Percentiles rank a stretch among this genome's conserved stretches.
phyloP scores from a whole-genome alignment of 139 green algal species.

The Zygnema circumcarinatum region DNA sequence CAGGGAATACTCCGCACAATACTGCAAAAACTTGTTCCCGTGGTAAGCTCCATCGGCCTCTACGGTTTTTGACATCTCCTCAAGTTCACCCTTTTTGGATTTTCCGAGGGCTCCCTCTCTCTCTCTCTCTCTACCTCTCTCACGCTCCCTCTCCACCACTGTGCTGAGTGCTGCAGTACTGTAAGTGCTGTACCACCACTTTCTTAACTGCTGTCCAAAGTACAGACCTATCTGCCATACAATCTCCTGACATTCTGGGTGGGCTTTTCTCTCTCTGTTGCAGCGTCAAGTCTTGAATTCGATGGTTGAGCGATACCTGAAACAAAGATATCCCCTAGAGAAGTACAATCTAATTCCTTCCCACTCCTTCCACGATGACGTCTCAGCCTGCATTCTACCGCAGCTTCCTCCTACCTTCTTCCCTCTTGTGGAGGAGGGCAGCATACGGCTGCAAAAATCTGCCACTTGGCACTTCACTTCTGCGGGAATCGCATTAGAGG shows the following conservation, averaged over 20 bases:
- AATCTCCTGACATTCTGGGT: too few species aligned
- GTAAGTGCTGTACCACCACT: too few species aligned
- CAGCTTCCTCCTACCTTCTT: constrained; percentile 14
- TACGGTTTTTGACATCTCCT: neutral
- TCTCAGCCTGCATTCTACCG: constrained; percentile 5
- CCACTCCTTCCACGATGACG: constrained; percentile 14
- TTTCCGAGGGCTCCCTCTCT: too few species aligned
- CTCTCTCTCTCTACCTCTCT: too few species aligned
- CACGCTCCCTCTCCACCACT: too few species aligned
- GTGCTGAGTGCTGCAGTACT: too few species aligned
- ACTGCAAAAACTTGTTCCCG: constrained; percentile 5
- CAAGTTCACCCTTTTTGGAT: too few species aligned
- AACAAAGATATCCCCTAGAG: neutral
- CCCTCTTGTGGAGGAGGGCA: constrained; percentile 9
- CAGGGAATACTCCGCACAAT: neutral
- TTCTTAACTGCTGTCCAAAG: too few species aligned
- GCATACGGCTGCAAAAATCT: constrained; percentile 8
- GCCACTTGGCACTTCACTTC: constrained; percentile 19
- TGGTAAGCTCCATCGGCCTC: constrained; percentile 1
- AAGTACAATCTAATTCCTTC: constrained; percentile 7
- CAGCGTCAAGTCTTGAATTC: neutral
- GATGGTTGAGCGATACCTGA: constrained; percentile 13
- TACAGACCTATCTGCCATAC: too few species aligned
- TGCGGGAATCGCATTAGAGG: neutral
- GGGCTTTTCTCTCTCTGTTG: too few species aligned